Percentiles rank a stretch among this genome's conserved stretches.
phyloP scores from a whole-genome alignment of 1,284 basidiomycete genomes.

The Ustilago tritici region DNA sequence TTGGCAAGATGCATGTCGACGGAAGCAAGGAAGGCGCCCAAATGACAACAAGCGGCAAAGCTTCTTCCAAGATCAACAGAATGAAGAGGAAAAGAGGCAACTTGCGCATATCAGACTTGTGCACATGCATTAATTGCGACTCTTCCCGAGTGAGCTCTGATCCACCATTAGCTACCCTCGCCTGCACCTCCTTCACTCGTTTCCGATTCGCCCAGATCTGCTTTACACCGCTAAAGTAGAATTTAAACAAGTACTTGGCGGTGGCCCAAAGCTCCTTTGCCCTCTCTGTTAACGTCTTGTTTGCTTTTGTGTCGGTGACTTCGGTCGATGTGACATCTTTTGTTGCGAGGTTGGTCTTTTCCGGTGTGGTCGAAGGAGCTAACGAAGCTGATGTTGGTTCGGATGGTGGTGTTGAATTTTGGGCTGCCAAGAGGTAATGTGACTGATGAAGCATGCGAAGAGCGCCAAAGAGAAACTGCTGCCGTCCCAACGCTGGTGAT shows the following conservation, averaged over 20 bases:
- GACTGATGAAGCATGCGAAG: slow-evolving; percentile 33
- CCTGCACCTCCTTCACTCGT: slow-evolving; percentile 42
- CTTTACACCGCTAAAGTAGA: slow-evolving; percentile 68
- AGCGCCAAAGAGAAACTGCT: slow-evolving; percentile 22
- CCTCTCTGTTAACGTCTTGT: slow-evolving; percentile 34
- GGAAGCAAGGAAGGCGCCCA: slow-evolving; percentile 87
- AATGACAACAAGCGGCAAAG: slow-evolving; percentile 84
- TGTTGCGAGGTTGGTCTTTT: slow-evolving; percentile 18
- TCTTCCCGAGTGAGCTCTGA: slow-evolving; percentile 51
- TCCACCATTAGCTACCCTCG: slow-evolving; percentile 37
- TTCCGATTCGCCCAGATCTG: slow-evolving; percentile 66
- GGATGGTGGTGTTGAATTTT: slow-evolving; percentile 19
- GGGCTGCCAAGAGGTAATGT: slow-evolving; percentile 19
- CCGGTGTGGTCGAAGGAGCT: slow-evolving; percentile 4
- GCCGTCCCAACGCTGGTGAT: slow-evolving; percentile 11
- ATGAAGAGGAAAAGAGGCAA: slow-evolving; percentile 84
- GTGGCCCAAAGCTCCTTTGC: slow-evolving; percentile 59
- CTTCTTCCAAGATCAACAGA: slow-evolving; percentile 81
- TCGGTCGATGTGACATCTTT: slow-evolving; percentile 11
- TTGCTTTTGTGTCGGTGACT: slow-evolving; percentile 18
- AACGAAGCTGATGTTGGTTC: slow-evolving; percentile 5
- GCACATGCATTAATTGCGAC: slow-evolving; percentile 54
- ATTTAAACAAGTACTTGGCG: slow-evolving; percentile 66
- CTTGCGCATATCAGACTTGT: slow-evolving; percentile 72
- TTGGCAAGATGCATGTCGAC: slow-evolving; percentile 86